Conservation (phyloP, 257 asterid genomes). For the Capsicum chinense region DNA sequence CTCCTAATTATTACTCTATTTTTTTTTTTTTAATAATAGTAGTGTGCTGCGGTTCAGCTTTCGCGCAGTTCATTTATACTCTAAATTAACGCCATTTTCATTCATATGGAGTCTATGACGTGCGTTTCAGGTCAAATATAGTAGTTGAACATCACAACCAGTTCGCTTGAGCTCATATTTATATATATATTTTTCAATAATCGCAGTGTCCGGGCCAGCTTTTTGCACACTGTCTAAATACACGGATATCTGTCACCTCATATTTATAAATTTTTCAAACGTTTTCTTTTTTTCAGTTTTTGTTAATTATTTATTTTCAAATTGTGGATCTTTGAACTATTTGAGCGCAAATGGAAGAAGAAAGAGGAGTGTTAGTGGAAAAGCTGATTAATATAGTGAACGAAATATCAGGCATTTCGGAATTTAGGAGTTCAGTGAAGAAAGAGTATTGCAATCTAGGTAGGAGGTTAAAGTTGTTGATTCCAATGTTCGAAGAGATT, state of each 20-base stretch:
- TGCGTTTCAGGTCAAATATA: background rate
- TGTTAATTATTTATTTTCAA: conserved; percentile 1
- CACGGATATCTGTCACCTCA: background rate
- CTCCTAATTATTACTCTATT: background rate
- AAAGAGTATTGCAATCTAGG: conserved; percentile 86
- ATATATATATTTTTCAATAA: background rate
- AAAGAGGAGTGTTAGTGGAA: conserved; percentile 56
- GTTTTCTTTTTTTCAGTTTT: background rate
- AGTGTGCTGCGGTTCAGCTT: too few species aligned
- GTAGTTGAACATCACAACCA: background rate
- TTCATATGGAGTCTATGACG: background rate
- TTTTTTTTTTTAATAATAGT: too few species aligned
- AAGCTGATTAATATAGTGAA: conserved; percentile 60
- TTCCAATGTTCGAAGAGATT: conserved; percentile 97
- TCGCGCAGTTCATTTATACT: background rate
- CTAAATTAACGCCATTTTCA: background rate
- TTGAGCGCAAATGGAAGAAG: conserved; percentile 62
- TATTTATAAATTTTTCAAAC: background rate
- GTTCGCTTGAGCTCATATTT: background rate
- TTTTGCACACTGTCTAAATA: too few species aligned
- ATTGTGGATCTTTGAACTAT: conserved; percentile 29
- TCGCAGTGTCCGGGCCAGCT: too few species aligned
- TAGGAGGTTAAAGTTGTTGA: conserved; percentile 86
- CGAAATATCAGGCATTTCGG: conserved; percentile 75
- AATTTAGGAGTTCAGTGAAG: conserved; percentile 70